Percentiles rank a stretch among this genome's conserved stretches.
These are phyloP conservation scores for Rhodomyrtus psidioides DNA, from an alignment of 441 rosid genomes.

Conservation along the genomic window DNA sequence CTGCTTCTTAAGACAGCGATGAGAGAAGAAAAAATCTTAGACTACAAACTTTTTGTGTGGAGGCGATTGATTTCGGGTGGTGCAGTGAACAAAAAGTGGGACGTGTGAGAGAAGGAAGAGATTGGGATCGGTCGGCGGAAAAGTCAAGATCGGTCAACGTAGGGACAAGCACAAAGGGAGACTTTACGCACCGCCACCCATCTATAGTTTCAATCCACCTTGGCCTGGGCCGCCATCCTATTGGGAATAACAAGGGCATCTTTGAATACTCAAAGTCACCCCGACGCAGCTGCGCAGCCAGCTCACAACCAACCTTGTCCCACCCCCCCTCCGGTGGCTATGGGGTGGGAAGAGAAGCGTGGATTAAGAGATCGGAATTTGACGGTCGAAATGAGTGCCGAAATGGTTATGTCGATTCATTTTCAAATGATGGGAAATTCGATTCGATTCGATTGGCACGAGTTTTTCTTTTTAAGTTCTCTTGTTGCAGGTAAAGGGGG, in stretches of 20 bases:
- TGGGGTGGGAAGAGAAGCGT: neutral
- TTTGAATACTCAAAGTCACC: no score
- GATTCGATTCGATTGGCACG: neutral
- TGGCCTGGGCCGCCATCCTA: neutral
- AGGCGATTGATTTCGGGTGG: no score
- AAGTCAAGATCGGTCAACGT: no score
- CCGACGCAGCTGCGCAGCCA: neutral
- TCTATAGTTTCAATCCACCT: no score
- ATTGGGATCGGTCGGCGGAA: neutral
- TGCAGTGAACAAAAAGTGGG: no score
- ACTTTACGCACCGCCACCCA: no score
- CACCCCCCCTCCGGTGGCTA: neutral
- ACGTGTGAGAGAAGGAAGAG: neutral
- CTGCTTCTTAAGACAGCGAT: no score
- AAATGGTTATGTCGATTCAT: neutral
- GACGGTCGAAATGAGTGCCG: neutral
- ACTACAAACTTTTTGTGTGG: no score
- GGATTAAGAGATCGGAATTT: neutral
- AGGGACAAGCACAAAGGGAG: no score
- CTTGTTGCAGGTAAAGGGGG: neutral
- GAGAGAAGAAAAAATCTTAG: no score
- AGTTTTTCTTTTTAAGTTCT: rapidly evolving
- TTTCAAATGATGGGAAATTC: neutral
- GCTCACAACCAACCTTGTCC: neutral
- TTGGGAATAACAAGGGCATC: no score